phyloP scores from a whole-genome alignment of 805 yeast genomes.

The Ogataea pini region DNA sequence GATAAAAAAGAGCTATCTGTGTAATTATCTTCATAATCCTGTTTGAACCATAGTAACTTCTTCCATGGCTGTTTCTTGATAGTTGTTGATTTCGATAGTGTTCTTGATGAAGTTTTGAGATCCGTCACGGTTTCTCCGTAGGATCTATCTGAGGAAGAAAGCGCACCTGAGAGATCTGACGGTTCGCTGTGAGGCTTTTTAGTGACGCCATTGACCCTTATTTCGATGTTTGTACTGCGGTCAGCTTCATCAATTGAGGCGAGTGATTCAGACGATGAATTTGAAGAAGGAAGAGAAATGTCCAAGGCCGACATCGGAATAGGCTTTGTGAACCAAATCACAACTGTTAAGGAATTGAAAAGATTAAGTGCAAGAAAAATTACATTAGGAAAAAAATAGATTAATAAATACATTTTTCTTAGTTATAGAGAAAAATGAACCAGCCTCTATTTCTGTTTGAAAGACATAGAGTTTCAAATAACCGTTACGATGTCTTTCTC shows the following conservation, averaged over 20 bases:
- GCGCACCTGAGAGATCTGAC: neutral
- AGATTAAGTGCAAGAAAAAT: slow-evolving; percentile 2
- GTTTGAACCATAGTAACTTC: slow-evolving; percentile 80
- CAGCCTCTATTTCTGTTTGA: too few relatives aligned
- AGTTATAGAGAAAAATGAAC: too few relatives aligned
- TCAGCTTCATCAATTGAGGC: slow-evolving; percentile 6
- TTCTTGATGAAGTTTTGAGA: neutral
- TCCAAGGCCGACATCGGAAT: neutral
- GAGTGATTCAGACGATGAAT: slow-evolving; percentile 5
- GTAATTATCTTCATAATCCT: slow-evolving; percentile 88
- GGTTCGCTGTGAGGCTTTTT: neutral
- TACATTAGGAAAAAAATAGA: slow-evolving; percentile 1
- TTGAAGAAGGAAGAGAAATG: neutral
- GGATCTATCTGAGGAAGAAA: neutral
- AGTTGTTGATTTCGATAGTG: neutral
- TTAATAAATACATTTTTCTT: neutral
- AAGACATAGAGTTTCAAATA: too few relatives aligned
- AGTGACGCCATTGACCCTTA: slow-evolving; percentile 4
- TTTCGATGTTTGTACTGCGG: slow-evolving; percentile 1
- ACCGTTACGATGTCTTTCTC: neutral
- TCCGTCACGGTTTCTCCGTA: slow-evolving; percentile 3
- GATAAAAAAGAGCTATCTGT: slow-evolving; percentile 82
- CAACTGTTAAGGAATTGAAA: neutral
- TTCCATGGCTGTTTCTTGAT: slow-evolving; percentile 58
- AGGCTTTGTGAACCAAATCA: too few relatives aligned